These are phyloP conservation scores for Physcomitrium patens DNA, from an alignment of 225 moss, liverwort and hornwort species.

Conservation along the genomic window DNA sequence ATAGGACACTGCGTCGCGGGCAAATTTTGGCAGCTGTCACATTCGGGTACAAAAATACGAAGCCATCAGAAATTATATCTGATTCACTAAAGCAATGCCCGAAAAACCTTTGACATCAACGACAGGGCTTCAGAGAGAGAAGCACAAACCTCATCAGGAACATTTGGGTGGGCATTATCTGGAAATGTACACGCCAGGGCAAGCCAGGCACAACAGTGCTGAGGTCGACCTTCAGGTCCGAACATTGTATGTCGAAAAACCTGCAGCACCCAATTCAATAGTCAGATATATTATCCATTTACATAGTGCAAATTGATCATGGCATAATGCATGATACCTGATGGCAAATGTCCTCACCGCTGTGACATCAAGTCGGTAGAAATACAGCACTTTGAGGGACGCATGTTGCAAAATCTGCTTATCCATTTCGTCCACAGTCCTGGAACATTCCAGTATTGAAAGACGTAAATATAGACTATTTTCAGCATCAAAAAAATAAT, in stretches of 20 bases:
- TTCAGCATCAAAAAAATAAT: neutral
- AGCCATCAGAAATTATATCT: neutral
- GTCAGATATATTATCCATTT: conserved; percentile 3
- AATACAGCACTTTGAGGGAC: conserved; percentile 86
- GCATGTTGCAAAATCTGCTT: conserved; percentile 87
- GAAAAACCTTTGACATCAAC: neutral
- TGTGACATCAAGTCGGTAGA: conserved; percentile 90
- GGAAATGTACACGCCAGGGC: conserved; percentile 87
- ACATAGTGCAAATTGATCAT: neutral
- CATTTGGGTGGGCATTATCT: conserved; percentile 93
- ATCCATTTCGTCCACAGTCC: conserved; percentile 96
- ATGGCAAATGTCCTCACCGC: conserved; percentile 56
- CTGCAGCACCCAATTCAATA: conserved; percentile 31
- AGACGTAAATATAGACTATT: neutral
- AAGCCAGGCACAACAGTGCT: conserved; percentile 99
- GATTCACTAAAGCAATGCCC: neutral
- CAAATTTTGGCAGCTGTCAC: conserved; percentile 74
- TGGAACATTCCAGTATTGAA: conserved; percentile 30
- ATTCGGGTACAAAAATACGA: neutral
- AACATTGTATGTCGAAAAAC: conserved; percentile 99
- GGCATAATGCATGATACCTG: neutral
- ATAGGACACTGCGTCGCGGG: conserved; percentile 85
- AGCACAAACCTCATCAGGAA: conserved; percentile 77
- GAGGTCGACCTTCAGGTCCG: conserved; percentile 97
- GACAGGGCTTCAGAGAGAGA: neutral